These are phyloP conservation scores for Vitellaria paradoxa DNA, from an alignment of 179 eudicot species.

Conservation along the genomic window DNA sequence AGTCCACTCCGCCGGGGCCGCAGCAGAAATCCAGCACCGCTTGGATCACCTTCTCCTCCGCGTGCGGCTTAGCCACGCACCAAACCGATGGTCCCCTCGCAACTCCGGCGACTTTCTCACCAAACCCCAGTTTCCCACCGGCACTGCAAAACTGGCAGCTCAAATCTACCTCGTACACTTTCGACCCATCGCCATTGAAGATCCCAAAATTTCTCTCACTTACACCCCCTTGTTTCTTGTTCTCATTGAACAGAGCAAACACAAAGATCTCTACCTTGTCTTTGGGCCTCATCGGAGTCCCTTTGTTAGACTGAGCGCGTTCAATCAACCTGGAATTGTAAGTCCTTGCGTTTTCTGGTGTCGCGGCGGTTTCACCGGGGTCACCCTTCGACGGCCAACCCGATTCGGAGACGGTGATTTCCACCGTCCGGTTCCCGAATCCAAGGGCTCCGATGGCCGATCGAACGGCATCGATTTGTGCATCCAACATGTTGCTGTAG, in stretches of 20 bases:
- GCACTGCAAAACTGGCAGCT: slow-evolving; percentile 33
- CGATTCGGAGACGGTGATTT: slow-evolving; percentile 35
- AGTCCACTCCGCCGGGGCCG: slow-evolving; percentile 31
- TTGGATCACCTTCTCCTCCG: slow-evolving; percentile 34
- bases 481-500: slow-evolving; percentile 39
- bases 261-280: slow-evolving; percentile 29
- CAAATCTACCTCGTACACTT: slow-evolving; percentile 42
- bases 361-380: slow-evolving; percentile 25
- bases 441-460: slow-evolving; percentile 35
- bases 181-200: slow-evolving; percentile 34
- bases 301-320: slow-evolving; percentile 30
- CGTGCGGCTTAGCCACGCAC: slow-evolving; percentile 49
- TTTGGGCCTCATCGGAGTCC: slow-evolving; percentile 40
- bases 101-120: slow-evolving; percentile 15
- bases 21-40: slow-evolving; percentile 33
- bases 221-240: slow-evolving; percentile 32
- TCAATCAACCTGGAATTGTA: slow-evolving; percentile 32
- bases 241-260: slow-evolving; percentile 45
- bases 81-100: slow-evolving; percentile 43
- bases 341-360: slow-evolving; percentile 33
- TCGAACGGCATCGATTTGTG: slow-evolving; percentile 37
- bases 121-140: slow-evolving; percentile 19
- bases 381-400: slow-evolving; percentile 47
- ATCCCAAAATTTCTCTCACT: slow-evolving; percentile 43
- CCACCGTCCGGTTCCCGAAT: slow-evolving; percentile 23